Conservation (phyloP, 495 filamentous ascomycete genomes). For the Amorphotheca resinae region DNA sequence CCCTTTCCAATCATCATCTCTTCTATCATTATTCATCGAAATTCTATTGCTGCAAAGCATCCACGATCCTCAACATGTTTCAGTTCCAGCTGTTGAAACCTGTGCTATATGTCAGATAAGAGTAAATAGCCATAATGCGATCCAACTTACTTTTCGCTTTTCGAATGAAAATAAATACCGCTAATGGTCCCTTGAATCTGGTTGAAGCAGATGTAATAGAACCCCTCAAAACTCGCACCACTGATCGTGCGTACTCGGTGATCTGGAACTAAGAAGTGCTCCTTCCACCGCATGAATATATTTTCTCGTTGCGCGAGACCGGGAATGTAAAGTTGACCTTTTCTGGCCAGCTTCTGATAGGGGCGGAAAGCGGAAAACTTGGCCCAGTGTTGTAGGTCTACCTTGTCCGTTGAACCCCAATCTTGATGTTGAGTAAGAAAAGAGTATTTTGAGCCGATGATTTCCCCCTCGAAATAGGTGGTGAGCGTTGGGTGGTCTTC, state of each 20-base stretch:
- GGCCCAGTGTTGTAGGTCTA: conserved; percentile 87
- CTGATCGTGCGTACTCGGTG: conserved; percentile 81
- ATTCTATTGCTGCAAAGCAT: conserved; percentile 83
- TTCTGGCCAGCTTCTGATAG: conserved; percentile 58
- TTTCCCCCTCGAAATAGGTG: conserved; percentile 97
- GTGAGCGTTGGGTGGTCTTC: conserved; percentile 92
- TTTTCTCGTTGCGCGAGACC: conserved; percentile 76
- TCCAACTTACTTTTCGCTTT: conserved; percentile 80
- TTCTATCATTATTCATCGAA: conserved; percentile 70
- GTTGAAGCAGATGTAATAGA: conserved; percentile 99
- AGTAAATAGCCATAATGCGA: background rate
- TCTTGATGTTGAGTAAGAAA: conserved; percentile 81
- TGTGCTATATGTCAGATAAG: conserved; percentile 22
- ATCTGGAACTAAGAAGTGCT: conserved; percentile 94
- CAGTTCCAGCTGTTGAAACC: conserved; percentile 87
- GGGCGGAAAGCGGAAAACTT: conserved; percentile 81
- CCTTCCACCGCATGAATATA: conserved; percentile 99
- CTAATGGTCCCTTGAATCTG: conserved; percentile 72
- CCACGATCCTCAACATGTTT: conserved; percentile 75
- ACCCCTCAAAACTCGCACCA: conserved; percentile 94
- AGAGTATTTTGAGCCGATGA: conserved; percentile 88
- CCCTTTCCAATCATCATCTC: conserved; percentile 8
- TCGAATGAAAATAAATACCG: conserved; percentile 96
- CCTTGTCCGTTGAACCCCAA: conserved; percentile 89
- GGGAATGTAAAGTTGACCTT: conserved; percentile 38